Conservation (phyloP, 2,329 filamentous ascomycete genomes). For the Ophiostoma angusticollis region DNA sequence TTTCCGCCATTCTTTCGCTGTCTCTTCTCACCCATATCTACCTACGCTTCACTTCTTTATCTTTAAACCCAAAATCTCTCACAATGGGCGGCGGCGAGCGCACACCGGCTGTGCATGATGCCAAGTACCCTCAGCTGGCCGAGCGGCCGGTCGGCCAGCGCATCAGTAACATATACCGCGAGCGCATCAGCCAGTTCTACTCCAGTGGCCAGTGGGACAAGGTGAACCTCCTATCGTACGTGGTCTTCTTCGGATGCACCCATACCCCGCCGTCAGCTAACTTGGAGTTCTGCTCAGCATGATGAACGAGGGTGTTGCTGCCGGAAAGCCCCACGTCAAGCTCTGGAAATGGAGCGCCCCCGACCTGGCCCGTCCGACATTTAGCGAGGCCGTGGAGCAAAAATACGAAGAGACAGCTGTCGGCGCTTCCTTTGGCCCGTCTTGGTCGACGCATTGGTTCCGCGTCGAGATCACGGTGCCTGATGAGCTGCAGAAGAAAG, state of each 20-base stretch:
- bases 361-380: slow-evolving; percentile 64
- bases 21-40: background rate
- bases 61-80: background rate
- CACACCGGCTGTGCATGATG: slow-evolving; percentile 6
- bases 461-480: slow-evolving; percentile 70
- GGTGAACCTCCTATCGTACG: slow-evolving; percentile 17
- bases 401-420: slow-evolving; percentile 62
- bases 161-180: slow-evolving; percentile 15
- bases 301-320: slow-evolving; percentile 53
- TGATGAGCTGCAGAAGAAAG: slow-evolving; percentile 55
- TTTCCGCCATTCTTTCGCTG: no score
- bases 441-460: slow-evolving; percentile 98
- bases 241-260: background rate
- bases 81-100: slow-evolving; percentile 16
- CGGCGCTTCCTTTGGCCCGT: slow-evolving; percentile 76
- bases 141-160: slow-evolving; percentile 16
- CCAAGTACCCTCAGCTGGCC: slow-evolving; percentile 15
- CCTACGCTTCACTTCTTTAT: background rate
- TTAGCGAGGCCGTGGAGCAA: slow-evolving; percentile 67
- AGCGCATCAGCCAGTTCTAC: slow-evolving; percentile 16
- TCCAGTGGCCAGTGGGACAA: slow-evolving; percentile 15
- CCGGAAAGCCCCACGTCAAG: slow-evolving; percentile 65
- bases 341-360: slow-evolving; percentile 80
- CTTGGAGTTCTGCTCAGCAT: slow-evolving; percentile 34
- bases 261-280: background rate